Base-by-base conservation (phyloP, 2,329 filamentous ascomycete species). In the Aspergillus thermomutatus region DNA sequence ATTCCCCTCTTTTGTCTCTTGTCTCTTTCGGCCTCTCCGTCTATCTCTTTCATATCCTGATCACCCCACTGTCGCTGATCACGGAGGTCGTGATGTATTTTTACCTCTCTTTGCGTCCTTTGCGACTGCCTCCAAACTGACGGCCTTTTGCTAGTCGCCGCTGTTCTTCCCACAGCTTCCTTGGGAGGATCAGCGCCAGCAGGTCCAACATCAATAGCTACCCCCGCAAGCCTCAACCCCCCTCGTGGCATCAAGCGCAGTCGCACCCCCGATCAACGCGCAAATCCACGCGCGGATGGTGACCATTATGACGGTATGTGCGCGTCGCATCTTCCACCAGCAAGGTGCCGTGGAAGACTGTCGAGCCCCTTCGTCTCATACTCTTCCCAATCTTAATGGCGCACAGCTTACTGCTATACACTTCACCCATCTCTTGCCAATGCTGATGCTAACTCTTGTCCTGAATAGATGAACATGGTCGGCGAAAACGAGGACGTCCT, bases 221-320 rank as follows among this genome's bases (percentile, higher is more conserved):
- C 43, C 43, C 21, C 59, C 54, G 48, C 59, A 21, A 75, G 79
- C 76, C 43, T 46, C 23, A 73, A 79, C 75, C 80, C 78, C 72
- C 76, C 87, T 64, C 87, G 90, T 73, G 89, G 89, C 66, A 79
- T 87, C 67, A 95, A 95, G 80, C 85, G 91, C 75, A 89, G 85
- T 80, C 87, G 89, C 63, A 92, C 91, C 64, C 88, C 89, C 67
- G 85, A 89, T 67, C 78, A 79, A 65, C 85, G 86, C 76, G 82
- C 80, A 73, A 83, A 86, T 70, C 73, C 79, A 63, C 76, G 76
- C 58, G 77, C 77, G 64, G 83, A 82, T 66, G 81, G 81, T 65
- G 80, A 84, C 72, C 87, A 85, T 80, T 83, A 89, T 79, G 86
- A 89, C 82, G 86, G 90, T 92, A 88, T 79, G 88, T 87, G 67